A percentile compares a stretch with the other conserved stretches of the same genome.
Evolutionary conservation across 2,329 filamentous ascomycete species (phyloP).

Genomic region (Helicocarpus griseus): DNA sequence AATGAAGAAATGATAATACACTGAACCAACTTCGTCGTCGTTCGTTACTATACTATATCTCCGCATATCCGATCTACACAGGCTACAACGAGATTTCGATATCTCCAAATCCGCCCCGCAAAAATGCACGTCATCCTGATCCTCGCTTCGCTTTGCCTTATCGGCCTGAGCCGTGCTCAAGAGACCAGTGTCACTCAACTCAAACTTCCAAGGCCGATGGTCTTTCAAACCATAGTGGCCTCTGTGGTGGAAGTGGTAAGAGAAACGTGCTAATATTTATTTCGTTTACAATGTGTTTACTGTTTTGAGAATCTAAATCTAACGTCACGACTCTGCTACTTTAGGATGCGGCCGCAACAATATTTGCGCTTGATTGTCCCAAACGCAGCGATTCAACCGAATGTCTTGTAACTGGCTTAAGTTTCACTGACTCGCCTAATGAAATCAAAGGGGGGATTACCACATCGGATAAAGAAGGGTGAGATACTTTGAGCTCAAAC

Average conservation of each 20-base stretch:
- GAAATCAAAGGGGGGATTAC: not conserved
- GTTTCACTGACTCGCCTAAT: not conserved
- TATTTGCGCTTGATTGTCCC: not conserved
- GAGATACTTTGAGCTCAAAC: not conserved
- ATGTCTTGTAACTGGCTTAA: not conserved
- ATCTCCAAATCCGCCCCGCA: no score
- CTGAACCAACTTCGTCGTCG: not conserved
- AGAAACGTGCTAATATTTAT: not conserved
- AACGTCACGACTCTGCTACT: no score
- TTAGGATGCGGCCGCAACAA: not conserved
- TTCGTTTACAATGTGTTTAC: no score
- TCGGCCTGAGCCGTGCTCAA: not conserved
- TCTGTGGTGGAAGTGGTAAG: constrained; percentile 1
- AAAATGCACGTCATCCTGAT: not conserved
- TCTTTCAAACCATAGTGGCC: not conserved
- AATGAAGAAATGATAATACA: not conserved
- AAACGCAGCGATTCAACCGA: not conserved
- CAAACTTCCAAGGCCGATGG: not conserved
- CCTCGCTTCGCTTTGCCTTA: not conserved
- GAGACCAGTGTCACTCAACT: not conserved
- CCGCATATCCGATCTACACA: not conserved
- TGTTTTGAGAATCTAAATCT: no score
- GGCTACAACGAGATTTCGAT: not conserved
- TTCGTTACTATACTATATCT: not conserved
- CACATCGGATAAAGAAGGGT: not conserved